Evolutionary conservation across 2,329 filamentous ascomycete species (phyloP).

Genomic region (Pseudogymnoascus sp.): DNA sequence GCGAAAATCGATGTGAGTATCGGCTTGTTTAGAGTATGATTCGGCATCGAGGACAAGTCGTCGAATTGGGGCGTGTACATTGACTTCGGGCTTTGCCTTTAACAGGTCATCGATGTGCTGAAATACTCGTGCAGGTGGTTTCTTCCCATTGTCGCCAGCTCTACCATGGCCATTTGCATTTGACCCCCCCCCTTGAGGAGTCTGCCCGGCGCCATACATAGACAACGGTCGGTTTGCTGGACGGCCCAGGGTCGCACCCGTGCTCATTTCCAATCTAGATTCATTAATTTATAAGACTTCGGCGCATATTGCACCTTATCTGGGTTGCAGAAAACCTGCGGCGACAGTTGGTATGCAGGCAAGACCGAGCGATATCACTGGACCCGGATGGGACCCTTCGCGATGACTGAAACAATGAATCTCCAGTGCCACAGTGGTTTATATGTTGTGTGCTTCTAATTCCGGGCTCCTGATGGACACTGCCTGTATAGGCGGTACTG

Average conservation of each 20-base stretch:
- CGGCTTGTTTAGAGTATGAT: slow-evolving; percentile 49
- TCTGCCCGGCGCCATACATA: slow-evolving; percentile 7
- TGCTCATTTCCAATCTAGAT: slow-evolving; percentile 6
- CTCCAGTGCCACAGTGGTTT: background rate
- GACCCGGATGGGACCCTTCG: background rate
- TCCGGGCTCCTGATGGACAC: background rate
- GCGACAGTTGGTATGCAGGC: background rate
- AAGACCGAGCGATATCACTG: background rate
- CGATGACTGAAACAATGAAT: background rate
- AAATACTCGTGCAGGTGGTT: slow-evolving; percentile 25
- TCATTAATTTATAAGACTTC: background rate
- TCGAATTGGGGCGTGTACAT: slow-evolving; percentile 39
- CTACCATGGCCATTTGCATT: background rate
- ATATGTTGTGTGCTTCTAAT: background rate
- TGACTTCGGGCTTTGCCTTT: slow-evolving; percentile 26
- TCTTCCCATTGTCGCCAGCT: slow-evolving; percentile 14
- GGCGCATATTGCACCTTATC: slow-evolving; percentile 4
- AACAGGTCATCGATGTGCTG: slow-evolving; percentile 39
- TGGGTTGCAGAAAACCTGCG: slow-evolving; percentile 1
- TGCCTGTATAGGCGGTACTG: background rate
- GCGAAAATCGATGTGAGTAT: slow-evolving; percentile 54
- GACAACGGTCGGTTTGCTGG: slow-evolving; percentile 1
- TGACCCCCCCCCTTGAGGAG: background rate
- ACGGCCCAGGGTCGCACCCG: slow-evolving; percentile 1
- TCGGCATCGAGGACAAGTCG: slow-evolving; percentile 48